phyloP scores from a whole-genome alignment of 164 flowering plant species.

The Tetrastigma voinierianum region DNA sequence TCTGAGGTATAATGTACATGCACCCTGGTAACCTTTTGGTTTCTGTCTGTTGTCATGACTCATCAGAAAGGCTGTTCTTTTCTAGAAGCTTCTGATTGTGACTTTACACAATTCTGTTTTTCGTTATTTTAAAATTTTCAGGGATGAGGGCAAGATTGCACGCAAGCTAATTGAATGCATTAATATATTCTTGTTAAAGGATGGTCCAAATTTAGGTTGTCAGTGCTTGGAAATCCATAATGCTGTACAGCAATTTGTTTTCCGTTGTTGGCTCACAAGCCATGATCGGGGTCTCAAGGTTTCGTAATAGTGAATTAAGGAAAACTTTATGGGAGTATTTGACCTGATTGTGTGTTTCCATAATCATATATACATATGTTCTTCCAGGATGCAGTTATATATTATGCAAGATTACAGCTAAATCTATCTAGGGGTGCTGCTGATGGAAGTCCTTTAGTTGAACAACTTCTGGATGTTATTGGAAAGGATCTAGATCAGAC shows the following conservation, averaged over 20 bases:
- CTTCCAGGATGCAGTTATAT: constrained; percentile 65
- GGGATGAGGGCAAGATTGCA: constrained; percentile 84
- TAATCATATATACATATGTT: not conserved
- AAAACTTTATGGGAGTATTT: not conserved
- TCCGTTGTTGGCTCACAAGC: constrained; percentile 66
- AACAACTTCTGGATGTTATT: constrained; percentile 72
- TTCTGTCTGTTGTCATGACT: not conserved
- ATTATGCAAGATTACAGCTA: constrained; percentile 76
- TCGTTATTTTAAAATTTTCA: constrained; percentile 23
- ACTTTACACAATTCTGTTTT: constrained; percentile 4
- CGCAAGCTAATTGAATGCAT: constrained; percentile 88
- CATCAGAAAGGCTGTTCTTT: not conserved
- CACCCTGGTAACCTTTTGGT: constrained; percentile 3
- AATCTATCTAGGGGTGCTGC: constrained; percentile 51
- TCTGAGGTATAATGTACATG: constrained; percentile 44
- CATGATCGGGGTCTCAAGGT: constrained; percentile 86
- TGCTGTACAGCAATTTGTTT: constrained; percentile 62
- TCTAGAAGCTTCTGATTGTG: constrained; percentile 5
- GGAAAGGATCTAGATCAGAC: constrained; percentile 79
- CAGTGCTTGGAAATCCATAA: constrained; percentile 68
- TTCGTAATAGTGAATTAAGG: not conserved
- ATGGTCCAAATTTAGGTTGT: constrained; percentile 87
- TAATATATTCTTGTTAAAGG: constrained; percentile 70
- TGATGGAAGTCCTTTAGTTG: constrained; percentile 56
- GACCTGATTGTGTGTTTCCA: not conserved